Conservation (phyloP, 345 rosid species). For the Fremontodendron californicum region DNA sequence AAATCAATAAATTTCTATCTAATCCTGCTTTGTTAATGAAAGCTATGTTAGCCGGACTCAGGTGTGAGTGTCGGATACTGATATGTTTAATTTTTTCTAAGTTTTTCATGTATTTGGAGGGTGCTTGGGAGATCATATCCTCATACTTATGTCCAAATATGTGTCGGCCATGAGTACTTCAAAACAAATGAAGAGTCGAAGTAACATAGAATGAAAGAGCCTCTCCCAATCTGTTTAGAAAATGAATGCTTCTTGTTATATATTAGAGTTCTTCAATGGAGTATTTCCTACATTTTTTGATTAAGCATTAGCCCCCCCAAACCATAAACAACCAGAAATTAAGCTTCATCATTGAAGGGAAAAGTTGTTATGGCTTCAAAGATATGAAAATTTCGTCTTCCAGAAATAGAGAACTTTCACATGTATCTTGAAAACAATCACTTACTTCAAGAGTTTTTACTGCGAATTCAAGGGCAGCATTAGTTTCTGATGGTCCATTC, state of each 20-base stretch:
- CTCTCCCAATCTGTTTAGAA: not conserved
- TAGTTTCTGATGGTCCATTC: constrained; percentile 93
- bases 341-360: not conserved
- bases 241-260: not conserved
- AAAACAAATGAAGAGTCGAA: too few species aligned
- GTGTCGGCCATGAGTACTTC: too few species aligned
- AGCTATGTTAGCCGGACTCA: too few species aligned
- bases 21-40: not conserved
- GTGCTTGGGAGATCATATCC: too few species aligned
- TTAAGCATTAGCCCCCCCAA: too few species aligned
- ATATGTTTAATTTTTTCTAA: too few species aligned
- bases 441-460: constrained; percentile 70
- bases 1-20: not conserved
- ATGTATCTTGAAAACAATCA: not conserved
- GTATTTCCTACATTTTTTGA: not conserved
- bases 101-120: too few species aligned
- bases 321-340: not conserved
- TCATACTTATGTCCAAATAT: too few species aligned
- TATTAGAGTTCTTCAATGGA: not conserved
- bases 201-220: too few species aligned
- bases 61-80: too few species aligned
- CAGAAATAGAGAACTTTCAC: not conserved
- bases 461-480: constrained; percentile 91
- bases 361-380: not conserved
- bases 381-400: not conserved